Evolutionary conservation across 2,329 filamentous ascomycete genomes (phyloP), one percentile per base, ranked within the genome.

Genomic region (Stagonosporopsis chrysanthemi): DNA sequence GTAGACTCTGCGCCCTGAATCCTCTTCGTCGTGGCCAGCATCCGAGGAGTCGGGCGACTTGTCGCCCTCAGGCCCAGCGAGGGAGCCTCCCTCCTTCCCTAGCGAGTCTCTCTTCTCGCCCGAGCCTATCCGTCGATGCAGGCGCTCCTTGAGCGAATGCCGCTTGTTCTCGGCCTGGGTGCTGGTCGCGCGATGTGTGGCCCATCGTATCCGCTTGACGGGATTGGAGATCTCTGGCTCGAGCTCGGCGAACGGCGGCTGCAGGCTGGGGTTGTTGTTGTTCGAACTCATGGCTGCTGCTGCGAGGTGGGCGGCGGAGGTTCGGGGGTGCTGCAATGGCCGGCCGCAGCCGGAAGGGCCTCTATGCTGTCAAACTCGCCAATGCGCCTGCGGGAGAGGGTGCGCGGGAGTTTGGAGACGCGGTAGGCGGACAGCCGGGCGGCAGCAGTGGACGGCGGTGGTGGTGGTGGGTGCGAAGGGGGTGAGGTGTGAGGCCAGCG

Each of bases 191-290:
- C 92, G 91, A 71, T 93, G 91, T n/a, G 95, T 98, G 17, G 95
- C 94, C 95, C 95, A 98, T 87, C 95, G 85, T 77, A 95, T 88
- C 73, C 93, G 85, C 74, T 94, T 92, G 22, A 88, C 89, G 8
- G 85, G 83, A 61, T 83, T 84, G 40, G 84, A 84, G 58, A 83
- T 79, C 67, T 86, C 81, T 65, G 78, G 83, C 64, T 78, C 75
- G 56, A 79, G 64, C 52, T 71, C 63, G 45, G 57, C 52, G 14
- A 58, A 58, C 15, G 59, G 55, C 35, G 56, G 59, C 41, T 54
- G 51, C 56, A 58, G 56, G 39, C 36, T 57, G 39, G 43, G 52
- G 53, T 46, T 62, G 64, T 44, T 61, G 56, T 57, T 54, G 62
- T 61, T 56, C 14, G 40, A 35, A 46, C 46, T 44, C 45, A 53